phyloP scores from a whole-genome alignment of 371 early-diverging fungal genomes.

The Mucor piriformis region DNA sequence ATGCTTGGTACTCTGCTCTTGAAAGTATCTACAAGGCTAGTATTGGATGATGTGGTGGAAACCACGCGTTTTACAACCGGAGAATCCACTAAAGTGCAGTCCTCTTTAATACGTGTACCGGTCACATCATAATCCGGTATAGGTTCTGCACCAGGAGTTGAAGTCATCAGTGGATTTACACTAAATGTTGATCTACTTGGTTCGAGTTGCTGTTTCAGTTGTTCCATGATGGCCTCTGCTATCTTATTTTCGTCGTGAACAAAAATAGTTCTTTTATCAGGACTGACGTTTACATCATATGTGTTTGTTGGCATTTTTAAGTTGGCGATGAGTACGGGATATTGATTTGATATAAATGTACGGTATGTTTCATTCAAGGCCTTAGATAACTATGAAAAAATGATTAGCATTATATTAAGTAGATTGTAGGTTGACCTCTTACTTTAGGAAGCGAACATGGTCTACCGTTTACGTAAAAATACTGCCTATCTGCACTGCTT shows the following conservation, averaged over 20 bases:
- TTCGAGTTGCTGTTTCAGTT: slow-evolving; percentile 55
- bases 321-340: slow-evolving; percentile 81
- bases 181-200: slow-evolving; percentile 64
- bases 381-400: slow-evolving; percentile 39
- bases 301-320: slow-evolving; percentile 60
- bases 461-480: slow-evolving; percentile 84
- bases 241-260: slow-evolving; percentile 70
- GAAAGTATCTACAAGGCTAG: neutral
- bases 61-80: neutral
- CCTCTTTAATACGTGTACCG: neutral
- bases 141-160: neutral
- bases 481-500: slow-evolving; percentile 83
- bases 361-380: slow-evolving; percentile 84
- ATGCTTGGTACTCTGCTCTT: neutral
- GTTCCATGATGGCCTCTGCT: slow-evolving; percentile 20
- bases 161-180: slow-evolving; percentile 5
- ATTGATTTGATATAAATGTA: slow-evolving; percentile 67
- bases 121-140: neutral
- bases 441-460: slow-evolving; percentile 86
- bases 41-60: neutral
- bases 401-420: neutral
- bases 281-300: slow-evolving; percentile 93
- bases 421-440: neutral
- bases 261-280: slow-evolving; percentile 91
- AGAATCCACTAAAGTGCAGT: neutral